phyloP scores from a whole-genome alignment of 2,329 filamentous ascomycete genomes.

The Aureobasidium sp. region DNA sequence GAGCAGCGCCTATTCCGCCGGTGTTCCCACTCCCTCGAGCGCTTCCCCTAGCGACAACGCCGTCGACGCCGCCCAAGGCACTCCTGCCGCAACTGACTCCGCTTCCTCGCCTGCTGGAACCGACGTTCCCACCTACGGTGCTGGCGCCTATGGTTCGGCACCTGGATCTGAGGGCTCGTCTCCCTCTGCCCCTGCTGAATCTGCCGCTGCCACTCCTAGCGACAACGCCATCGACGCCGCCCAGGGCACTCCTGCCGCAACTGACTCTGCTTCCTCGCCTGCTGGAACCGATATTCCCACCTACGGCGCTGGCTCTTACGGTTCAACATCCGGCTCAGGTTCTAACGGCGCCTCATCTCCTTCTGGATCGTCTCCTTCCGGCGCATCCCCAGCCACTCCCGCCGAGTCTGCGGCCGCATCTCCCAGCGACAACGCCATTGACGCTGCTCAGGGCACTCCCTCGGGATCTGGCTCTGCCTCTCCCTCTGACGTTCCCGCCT shows the following conservation, averaged over 20 bases:
- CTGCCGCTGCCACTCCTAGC: not conserved
- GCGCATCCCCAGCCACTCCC: not conserved
- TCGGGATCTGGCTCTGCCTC: not conserved
- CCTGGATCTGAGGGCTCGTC: not conserved
- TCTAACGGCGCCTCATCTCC: slow-evolving; percentile 9
- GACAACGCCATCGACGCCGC: not conserved
- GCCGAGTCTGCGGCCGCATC: slow-evolving; percentile 1
- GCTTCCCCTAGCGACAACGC: not conserved
- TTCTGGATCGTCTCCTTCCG: slow-evolving; percentile 8
- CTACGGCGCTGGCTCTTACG: not conserved
- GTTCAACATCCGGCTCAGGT: not conserved
- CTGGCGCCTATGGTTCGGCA: not conserved
- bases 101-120: not conserved
- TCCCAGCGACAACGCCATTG: not conserved
- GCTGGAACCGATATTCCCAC: not conserved
- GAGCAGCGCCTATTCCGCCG: not conserved
- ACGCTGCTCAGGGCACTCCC: not conserved
- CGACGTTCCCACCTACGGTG: not conserved
- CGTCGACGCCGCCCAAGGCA: not conserved
- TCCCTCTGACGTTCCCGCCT: not conserved
- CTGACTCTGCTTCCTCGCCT: not conserved
- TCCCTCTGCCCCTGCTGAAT: slow-evolving; percentile 7
- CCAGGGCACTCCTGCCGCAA: not conserved
- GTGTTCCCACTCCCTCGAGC: not conserved
- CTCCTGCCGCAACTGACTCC: not conserved